These are phyloP conservation scores for Orbilia quercus DNA, from an alignment of 2,329 filamentous ascomycete genomes.

Conservation along the genomic window DNA sequence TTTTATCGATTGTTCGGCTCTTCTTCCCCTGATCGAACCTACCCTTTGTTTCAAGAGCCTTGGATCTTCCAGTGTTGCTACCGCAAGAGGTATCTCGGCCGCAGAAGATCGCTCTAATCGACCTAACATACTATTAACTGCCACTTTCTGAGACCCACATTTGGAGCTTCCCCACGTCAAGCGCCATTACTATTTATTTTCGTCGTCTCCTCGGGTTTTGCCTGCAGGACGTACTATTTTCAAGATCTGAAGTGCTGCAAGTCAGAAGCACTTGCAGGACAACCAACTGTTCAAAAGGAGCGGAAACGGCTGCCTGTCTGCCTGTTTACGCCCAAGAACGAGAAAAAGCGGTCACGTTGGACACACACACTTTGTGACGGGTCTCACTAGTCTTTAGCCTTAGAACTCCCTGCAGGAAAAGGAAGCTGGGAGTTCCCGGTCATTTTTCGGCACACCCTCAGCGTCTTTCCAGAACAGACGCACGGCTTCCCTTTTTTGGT, in stretches of 20 bases:
- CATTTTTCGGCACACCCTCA: constrained; percentile 47
- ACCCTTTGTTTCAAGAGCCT: constrained; percentile 46
- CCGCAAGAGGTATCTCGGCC: constrained; percentile 9
- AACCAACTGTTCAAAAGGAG: constrained; percentile 1
- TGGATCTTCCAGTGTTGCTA: constrained; percentile 27
- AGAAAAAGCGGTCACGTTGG: constrained; percentile 45
- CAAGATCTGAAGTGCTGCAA: constrained; percentile 1
- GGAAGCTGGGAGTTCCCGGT: constrained; percentile 47
- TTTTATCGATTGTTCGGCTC: constrained; percentile 27
- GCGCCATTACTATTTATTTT: background rate
- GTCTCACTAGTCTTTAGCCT: constrained; percentile 50
- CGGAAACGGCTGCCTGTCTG: constrained; percentile 53
- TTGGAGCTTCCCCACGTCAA: background rate
- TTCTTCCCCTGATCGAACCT: constrained; percentile 26
- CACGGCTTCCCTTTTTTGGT: constrained; percentile 49
- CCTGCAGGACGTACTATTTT: constrained; percentile 6
- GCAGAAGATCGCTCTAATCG: constrained; percentile 6
- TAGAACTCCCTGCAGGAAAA: constrained; percentile 52
- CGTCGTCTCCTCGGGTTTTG: background rate
- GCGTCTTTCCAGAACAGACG: constrained; percentile 51
- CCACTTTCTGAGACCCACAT: background rate
- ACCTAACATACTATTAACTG: background rate
- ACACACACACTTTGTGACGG: background rate
- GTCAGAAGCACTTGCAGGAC: constrained; percentile 19
- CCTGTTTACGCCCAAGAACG: constrained; percentile 18